Evolutionary conservation across 73 alveolate genomes (phyloP).

Genomic region (Paramecium sexaurelia): DNA sequence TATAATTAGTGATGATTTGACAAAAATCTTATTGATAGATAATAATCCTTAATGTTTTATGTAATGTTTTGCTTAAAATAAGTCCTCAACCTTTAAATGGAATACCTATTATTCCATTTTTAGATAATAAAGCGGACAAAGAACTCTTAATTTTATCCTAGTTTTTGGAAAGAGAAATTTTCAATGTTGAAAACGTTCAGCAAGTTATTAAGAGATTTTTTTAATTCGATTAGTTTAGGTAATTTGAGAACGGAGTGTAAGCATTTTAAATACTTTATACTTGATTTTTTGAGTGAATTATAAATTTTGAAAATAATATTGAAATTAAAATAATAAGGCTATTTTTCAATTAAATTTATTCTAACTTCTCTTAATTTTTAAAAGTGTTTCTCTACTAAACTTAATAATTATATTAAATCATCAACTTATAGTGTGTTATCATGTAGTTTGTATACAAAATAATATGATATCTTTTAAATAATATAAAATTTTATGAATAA

Average conservation of each 20-base stretch:
- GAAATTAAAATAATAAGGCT: not conserved
- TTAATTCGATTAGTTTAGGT: not conserved
- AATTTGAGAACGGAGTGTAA: not conserved
- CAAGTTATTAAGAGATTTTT: not conserved
- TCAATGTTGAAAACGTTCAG: not conserved
- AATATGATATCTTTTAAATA: not conserved
- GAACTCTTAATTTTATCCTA: not conserved
- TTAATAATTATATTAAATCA: not conserved
- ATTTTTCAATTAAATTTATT: not conserved
- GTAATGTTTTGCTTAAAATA: not conserved
- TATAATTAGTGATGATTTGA: not conserved
- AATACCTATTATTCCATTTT: slow-evolving; percentile 85
- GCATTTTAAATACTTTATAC: not conserved
- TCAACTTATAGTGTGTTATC: not conserved
- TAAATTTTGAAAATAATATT: not conserved
- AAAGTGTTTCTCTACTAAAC: not conserved
- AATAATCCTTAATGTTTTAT: not conserved
- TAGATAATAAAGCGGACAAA: slow-evolving; percentile 82
- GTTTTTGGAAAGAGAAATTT: not conserved
- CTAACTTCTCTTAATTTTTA: not conserved
- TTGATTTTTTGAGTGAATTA: not conserved
- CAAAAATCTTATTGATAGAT: not conserved
- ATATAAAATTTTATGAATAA: not conserved
- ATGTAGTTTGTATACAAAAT: not conserved
- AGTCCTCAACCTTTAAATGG: slow-evolving; percentile 70